Percentiles rank a stretch among this genome's conserved stretches.
Conservation (phyloP, 345 rosid species). For the Triadica sebifera region DNA sequence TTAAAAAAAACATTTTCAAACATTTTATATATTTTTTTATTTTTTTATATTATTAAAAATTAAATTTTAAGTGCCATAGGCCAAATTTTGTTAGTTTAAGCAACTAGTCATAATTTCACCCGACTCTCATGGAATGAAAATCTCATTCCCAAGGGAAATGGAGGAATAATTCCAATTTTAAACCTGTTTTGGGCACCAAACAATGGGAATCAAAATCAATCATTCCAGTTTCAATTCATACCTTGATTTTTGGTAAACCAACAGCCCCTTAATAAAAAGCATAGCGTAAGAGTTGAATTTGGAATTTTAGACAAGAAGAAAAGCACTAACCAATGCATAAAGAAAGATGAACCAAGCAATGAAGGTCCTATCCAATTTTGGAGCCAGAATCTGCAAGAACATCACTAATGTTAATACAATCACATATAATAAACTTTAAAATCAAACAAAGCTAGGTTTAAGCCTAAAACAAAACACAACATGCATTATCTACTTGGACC, state of each 20-base stretch:
- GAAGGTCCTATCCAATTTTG: slow-evolving; percentile 99
- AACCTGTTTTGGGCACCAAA: neutral
- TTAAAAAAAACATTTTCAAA: too few relatives aligned
- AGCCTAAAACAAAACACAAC: slow-evolving; percentile 1
- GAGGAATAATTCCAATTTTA: too few relatives aligned
- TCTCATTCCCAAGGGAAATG: too few relatives aligned
- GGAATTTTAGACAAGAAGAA: slow-evolving; percentile 1
- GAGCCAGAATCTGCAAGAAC: slow-evolving; percentile 87
- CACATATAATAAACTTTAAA: slow-evolving; percentile 5
- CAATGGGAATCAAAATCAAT: neutral
- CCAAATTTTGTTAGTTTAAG: too few relatives aligned
- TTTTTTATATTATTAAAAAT: too few relatives aligned
- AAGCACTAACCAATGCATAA: slow-evolving; percentile 73
- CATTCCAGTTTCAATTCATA: neutral
- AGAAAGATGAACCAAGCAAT: slow-evolving; percentile 74
- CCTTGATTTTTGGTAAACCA: neutral
- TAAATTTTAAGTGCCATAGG: too few relatives aligned
- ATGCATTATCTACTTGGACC: neutral
- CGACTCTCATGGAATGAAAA: neutral
- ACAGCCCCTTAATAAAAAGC: neutral
- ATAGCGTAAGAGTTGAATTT: neutral
- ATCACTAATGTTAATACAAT: slow-evolving; percentile 15
- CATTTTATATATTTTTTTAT: too few relatives aligned
- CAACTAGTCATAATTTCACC: too few relatives aligned
- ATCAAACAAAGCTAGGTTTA: neutral